Base-by-base conservation (phyloP, 352 stramenopile species). In the Phytopythium chamaehyphon region DNA sequence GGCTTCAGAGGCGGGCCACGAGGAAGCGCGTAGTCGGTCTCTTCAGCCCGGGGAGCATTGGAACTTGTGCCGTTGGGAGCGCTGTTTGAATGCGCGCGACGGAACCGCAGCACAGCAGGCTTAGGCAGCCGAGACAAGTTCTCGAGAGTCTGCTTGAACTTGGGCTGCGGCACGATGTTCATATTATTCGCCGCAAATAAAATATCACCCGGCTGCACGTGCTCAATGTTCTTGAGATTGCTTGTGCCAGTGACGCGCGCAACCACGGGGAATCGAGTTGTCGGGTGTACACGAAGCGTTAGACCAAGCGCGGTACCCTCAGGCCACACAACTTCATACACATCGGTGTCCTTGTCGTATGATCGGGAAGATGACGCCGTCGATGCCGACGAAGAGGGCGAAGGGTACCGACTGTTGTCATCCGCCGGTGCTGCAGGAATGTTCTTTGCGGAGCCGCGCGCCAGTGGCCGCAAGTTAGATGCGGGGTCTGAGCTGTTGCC, bases 91-190 rank as follows among this genome's bases (percentile, higher is more conserved):
- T 69, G 73, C 12, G 70, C 65, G 48, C 76, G 64, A 11, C 78
- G 66, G 47, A 90, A 90, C 19, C 74, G 79, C 59, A 90, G 58
- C 16, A 88, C 64, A 26, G 76, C 77, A 9, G 79, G 79, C 54
- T 90, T 90, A 28, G 79, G 79, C 14, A 90, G 61, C 18, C 80
- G 79, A 15, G 71, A 84, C 26, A 90, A 47, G 54, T 86, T 83
- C 55, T 86, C 75, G 16, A 90, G 64, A 8, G 79, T 90, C 53
- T 90, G 76, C 54, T 90, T 90, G 54, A 90, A 87, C 57, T 90
- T 90, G 4, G 76, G 52, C 55, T 90, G 79, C 9, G 79, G 79
- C 6, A 86, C 59, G 60, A 90, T 85, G 50, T 69, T 74, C 66
- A 86, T 78, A 28, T 81, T 76, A 59, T 90, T 90, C 14, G 79